Conservation (phyloP, 108 stramenopile species). For the Cyclotella baltica region DNA sequence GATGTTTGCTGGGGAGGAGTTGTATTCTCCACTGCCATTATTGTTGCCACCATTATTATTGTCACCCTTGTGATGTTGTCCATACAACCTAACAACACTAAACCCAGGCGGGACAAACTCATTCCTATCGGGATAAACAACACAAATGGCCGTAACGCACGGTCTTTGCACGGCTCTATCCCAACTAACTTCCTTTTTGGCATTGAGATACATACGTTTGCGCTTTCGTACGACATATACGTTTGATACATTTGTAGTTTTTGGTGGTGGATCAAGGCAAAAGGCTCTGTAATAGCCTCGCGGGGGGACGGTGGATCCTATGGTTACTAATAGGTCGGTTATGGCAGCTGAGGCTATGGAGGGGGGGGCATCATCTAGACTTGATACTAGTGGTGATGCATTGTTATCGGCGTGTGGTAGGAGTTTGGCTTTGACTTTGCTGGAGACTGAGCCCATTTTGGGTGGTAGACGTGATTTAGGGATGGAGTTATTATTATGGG, state of each 20-base stretch:
- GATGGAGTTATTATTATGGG: slow-evolving; percentile 18
- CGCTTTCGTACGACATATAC: too few species aligned
- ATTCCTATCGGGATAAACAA: slow-evolving; percentile 84
- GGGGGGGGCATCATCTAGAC: slow-evolving; percentile 69
- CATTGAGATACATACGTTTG: slow-evolving; percentile 62
- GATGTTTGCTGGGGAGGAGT: slow-evolving; percentile 48
- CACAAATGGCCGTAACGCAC: slow-evolving; percentile 79
- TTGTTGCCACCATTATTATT: slow-evolving; percentile 33
- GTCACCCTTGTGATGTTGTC: background rate
- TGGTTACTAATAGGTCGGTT: slow-evolving; percentile 76
- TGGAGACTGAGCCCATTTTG: slow-evolving; percentile 19
- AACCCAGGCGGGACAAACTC: slow-evolving; percentile 92
- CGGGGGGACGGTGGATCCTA: slow-evolving; percentile 65
- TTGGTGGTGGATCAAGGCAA: slow-evolving; percentile 39
- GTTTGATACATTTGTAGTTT: too few species aligned
- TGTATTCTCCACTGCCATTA: background rate
- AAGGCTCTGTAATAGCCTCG: slow-evolving; percentile 81
- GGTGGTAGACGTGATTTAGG: slow-evolving; percentile 23
- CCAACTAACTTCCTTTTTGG: slow-evolving; percentile 90
- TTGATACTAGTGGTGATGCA: slow-evolving; percentile 23
- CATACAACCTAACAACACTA: slow-evolving; percentile 70
- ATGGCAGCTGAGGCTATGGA: slow-evolving; percentile 74
- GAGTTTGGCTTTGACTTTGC: slow-evolving; percentile 43
- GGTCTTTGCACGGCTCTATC: slow-evolving; percentile 89
- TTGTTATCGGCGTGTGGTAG: too few species aligned